Evolutionary conservation across 2,329 filamentous ascomycete genomes (phyloP).

Genomic region (Pyrenochaeta sp.): DNA sequence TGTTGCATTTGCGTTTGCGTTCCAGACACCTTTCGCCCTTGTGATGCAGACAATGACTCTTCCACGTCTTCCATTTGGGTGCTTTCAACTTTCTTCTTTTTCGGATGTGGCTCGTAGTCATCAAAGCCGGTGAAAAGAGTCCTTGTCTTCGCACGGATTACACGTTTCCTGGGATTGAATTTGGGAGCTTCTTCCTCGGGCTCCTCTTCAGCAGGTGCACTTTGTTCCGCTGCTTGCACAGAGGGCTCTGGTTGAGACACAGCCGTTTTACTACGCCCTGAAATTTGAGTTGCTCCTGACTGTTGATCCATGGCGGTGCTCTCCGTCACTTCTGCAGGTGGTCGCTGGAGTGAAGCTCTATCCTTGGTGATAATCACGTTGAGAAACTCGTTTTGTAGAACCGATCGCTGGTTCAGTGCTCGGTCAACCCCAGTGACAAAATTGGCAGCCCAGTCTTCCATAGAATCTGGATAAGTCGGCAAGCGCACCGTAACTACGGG

Average conservation of each 20-base stretch:
- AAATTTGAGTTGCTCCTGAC: conserved; percentile 15
- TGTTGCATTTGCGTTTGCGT: conserved; percentile 33
- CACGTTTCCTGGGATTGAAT: conserved; percentile 38
- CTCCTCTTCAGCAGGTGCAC: conserved; percentile 22
- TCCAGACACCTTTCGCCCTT: conserved; percentile 23
- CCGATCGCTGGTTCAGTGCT: conserved; percentile 78
- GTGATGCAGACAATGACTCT: conserved; percentile 18
- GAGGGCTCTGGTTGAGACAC: conserved; percentile 21
- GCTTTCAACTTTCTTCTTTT: conserved; percentile 37
- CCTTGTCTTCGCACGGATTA: conserved; percentile 46
- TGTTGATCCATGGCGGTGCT: conserved; percentile 25
- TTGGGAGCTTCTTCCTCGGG: too few relatives aligned
- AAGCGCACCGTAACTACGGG: conserved; percentile 83
- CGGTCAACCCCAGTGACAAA: conserved; percentile 75
- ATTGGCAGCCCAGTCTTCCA: conserved; percentile 71
- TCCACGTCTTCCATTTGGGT: conserved; percentile 35
- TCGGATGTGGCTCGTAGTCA: conserved; percentile 53
- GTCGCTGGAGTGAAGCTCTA: conserved; percentile 72
- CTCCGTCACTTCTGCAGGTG: conserved; percentile 58
- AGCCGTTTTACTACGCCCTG: conserved; percentile 24
- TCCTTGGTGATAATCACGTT: conserved; percentile 87
- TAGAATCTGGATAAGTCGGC: conserved; percentile 53
- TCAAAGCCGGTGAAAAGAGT: conserved; percentile 78
- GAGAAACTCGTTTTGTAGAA: conserved; percentile 90
- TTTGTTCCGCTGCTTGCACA: conserved; percentile 26